Base-by-base conservation (phyloP, 805 yeast species). In the Lachancea sp. region DNA sequence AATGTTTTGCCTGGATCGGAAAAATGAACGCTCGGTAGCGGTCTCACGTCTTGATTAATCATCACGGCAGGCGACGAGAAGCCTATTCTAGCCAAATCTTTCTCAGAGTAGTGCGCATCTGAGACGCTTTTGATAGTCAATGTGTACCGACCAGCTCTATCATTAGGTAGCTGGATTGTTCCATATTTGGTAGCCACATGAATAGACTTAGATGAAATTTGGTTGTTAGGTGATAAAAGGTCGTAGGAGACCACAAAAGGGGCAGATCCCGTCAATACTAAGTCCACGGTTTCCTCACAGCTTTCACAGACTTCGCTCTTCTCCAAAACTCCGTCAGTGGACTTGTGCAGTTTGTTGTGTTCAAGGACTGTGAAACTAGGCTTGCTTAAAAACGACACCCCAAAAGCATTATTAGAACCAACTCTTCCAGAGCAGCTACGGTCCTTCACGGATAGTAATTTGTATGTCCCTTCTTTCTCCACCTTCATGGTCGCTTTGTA, bases 241-340 rank as follows among this genome's bases (percentile, higher is more conserved):
- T 75, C 73, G 56, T 87, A 86, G 29, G 75, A 77, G 19, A 88
- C 64, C n/a, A 73, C 61, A 48, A 86, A 86, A 18, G 90, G 89
- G 1, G 79, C 69, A 5, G 73, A 60, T 1, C 87, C 90, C 29
- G 62, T 63, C 25, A 83, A 58, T 2, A 69, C 56, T 24, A 83
- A 46, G 40, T 74, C 80, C 23, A 76, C 55, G 1, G 70, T 63
- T 40, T 69, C 72, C 40, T 71, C 76, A 22, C 61, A 65, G 29
- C 65, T 68, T 48, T 72, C 75, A 48, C 82, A 76, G 11, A 75
- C 70, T 24, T 62, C 61, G 8, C 58, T 48, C 29, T 70, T 67
- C 2, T 49, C 42, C 41, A 62, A 69, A 3, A 57, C 41, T 18
- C 47, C 45, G 3, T 49, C 58, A 5, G 46, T 46, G 2, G 48